Evolutionary conservation across 495 filamentous ascomycete species (phyloP), one percentile per base, ranked within the genome.

Genomic region (Thozetella sp.): DNA sequence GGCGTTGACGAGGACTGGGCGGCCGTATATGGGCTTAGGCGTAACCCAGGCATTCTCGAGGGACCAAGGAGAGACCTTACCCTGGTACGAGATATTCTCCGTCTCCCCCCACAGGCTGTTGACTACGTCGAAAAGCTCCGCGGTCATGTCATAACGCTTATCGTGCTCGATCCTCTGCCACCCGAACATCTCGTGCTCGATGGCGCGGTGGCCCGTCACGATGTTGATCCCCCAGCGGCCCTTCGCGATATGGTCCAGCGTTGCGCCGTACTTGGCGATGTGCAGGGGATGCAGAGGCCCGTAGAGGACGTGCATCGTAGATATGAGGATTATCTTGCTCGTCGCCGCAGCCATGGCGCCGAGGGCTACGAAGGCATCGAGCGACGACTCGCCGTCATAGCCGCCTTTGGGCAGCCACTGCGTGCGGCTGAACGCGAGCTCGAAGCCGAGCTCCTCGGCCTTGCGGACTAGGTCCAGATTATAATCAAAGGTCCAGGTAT

Each of bases 21-120:
- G 9, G 6, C 43, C 43, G 43, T 48, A 48, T 11, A 9, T 10
- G 6, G 43, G 43, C 43, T 48, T 48, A 4, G 43, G 43, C 20
- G 43, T 48, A 20, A 48, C n/a, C 43, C 43, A 48, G 43, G 10
- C 43, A 11, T 48, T 48, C n/a, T 48, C 43, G n/a, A 48, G 43
- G 11, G 4, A n/a, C 43, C 43, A 48, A 20, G 43, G 43, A 3
- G 9, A 13, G 10, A 48, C 10, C 43, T 19, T 48, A n/a, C 43
- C 43, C 43, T 48, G 4, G 43, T 48, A 48, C 43, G 43, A 11
- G 9, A 48, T 9, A n/a, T 48, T 20, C n/a, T 48, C 43, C 9
- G 43, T 48, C 43, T 48, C 43, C n/a, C 43, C 43, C 43, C 43
- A 48, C 11, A 48, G 43, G n/a, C 43, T 48, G 43, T 48, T 48